These are phyloP conservation scores for Pseudocercospora eumusae DNA, from an alignment of 2,329 filamentous ascomycete species.

Conservation along the genomic window DNA sequence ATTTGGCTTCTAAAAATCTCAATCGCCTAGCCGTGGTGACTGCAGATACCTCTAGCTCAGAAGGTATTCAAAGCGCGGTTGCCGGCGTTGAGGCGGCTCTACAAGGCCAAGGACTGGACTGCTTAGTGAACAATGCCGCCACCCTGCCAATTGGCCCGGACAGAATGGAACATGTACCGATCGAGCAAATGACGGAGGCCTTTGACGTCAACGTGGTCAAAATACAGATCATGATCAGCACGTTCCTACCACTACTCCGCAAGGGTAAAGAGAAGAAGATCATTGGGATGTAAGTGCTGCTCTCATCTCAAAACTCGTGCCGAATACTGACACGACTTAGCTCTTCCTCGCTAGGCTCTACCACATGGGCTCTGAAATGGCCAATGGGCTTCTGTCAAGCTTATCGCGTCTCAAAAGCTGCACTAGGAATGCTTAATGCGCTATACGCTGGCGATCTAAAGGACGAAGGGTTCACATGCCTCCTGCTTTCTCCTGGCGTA, in stretches of 20 bases:
- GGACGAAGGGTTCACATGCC: constrained; percentile 47
- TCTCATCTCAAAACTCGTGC: too few relatives aligned
- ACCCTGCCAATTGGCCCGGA: constrained; percentile 1
- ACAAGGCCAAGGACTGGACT: constrained; percentile 13
- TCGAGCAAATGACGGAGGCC: constrained; percentile 10
- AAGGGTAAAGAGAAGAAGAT: constrained; percentile 48
- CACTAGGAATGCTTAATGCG: constrained; percentile 51
- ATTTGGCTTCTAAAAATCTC: constrained; percentile 3
- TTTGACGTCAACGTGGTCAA: constrained; percentile 42
- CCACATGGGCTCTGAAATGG: constrained; percentile 35
- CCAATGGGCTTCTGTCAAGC: constrained; percentile 35
- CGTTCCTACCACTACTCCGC: constrained; percentile 42
- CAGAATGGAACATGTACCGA: constrained; percentile 9
- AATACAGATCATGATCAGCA: constrained; percentile 45
- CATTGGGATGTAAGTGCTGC: constrained; percentile 43
- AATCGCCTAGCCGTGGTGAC: constrained; percentile 11
- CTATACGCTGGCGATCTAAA: constrained; percentile 45
- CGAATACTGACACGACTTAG: constrained; percentile 28
- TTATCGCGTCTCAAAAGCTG: constrained; percentile 53
- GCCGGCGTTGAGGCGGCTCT: constrained; percentile 3
- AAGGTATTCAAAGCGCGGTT: constrained; percentile 14
- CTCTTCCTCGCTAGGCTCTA: constrained; percentile 48
- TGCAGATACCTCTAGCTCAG: constrained; percentile 7
- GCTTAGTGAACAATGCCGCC: constrained; percentile 22
- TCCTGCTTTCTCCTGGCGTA: constrained; percentile 51